phyloP scores from a whole-genome alignment of 2,329 filamentous ascomycete genomes.

The Nemania bipapillata region DNA sequence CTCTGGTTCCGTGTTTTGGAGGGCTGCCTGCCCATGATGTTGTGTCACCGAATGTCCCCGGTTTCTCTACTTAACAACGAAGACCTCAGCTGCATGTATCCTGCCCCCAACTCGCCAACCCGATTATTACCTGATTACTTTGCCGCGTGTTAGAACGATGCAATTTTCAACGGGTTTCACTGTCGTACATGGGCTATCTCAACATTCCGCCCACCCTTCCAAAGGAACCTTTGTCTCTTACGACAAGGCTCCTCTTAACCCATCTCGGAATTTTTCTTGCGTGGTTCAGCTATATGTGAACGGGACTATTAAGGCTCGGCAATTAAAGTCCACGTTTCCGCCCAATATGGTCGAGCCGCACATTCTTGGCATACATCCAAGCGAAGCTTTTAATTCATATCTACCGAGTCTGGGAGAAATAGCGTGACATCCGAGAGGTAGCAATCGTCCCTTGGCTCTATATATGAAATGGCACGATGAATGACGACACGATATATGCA shows the following conservation, averaged over 20 bases:
- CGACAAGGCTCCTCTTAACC: not conserved
- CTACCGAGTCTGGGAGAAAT: slow-evolving; percentile 19
- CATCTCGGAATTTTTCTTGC: not conserved
- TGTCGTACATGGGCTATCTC: not conserved
- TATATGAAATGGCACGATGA: slow-evolving; percentile 25
- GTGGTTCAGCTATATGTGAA: slow-evolving; percentile 11
- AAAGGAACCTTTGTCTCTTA: not conserved
- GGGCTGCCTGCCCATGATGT: slow-evolving; percentile 13
- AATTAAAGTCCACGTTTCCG: slow-evolving; percentile 17
- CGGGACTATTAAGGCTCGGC: slow-evolving; percentile 17
- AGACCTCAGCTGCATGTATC: slow-evolving; percentile 18
- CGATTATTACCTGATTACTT: not conserved
- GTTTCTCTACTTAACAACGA: slow-evolving; percentile 5
- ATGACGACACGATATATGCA: slow-evolving; percentile 5
- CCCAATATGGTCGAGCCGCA: slow-evolving; percentile 30
- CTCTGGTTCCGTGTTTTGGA: slow-evolving; percentile 34
- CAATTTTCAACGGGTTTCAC: not conserved
- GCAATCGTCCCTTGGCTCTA: slow-evolving; percentile 20
- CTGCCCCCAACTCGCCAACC: not conserved
- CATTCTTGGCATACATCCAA: slow-evolving; percentile 31
- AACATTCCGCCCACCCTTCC: not conserved
- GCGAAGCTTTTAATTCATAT: slow-evolving; percentile 25
- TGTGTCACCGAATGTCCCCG: slow-evolving; percentile 14
- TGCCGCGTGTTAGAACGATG: slow-evolving; percentile 4
- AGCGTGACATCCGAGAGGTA: slow-evolving; percentile 23